Conservation (phyloP, 345 rosid genomes). For the Pseudoturritis turrita region DNA sequence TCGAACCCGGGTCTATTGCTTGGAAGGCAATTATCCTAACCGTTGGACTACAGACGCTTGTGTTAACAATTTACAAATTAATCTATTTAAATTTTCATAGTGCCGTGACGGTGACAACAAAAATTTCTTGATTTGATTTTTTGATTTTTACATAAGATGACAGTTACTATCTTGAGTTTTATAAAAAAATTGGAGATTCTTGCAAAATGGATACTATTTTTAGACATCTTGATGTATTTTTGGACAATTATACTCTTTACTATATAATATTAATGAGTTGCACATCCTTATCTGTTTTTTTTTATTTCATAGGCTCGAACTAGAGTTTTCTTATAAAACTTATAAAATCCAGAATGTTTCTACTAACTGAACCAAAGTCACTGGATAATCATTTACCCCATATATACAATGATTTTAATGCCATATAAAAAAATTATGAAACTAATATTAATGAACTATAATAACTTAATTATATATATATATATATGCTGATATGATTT, state of each 20-base stretch:
- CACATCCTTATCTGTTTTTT: too few species aligned
- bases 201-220: background rate
- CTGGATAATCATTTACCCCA: background rate
- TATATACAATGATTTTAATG: background rate
- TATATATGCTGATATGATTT: background rate
- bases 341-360: background rate
- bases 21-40: conserved; percentile 93
- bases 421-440: too few species aligned
- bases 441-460: background rate
- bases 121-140: background rate
- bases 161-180: background rate
- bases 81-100: too few species aligned
- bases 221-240: background rate
- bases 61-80: too few species aligned
- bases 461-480: too few species aligned
- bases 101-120: background rate
- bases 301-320: too few species aligned
- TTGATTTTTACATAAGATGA: background rate
- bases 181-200: background rate
- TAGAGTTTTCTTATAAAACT: too few species aligned
- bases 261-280: too few species aligned
- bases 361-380: background rate
- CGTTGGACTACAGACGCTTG: conserved; percentile 77
- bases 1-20: conserved; percentile 89
- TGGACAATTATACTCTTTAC: too few species aligned